Evolutionary conservation across 164 flowering plant genomes (phyloP), one percentile per base, ranked within the genome.

Genomic region (Dillenia turbinata): DNA sequence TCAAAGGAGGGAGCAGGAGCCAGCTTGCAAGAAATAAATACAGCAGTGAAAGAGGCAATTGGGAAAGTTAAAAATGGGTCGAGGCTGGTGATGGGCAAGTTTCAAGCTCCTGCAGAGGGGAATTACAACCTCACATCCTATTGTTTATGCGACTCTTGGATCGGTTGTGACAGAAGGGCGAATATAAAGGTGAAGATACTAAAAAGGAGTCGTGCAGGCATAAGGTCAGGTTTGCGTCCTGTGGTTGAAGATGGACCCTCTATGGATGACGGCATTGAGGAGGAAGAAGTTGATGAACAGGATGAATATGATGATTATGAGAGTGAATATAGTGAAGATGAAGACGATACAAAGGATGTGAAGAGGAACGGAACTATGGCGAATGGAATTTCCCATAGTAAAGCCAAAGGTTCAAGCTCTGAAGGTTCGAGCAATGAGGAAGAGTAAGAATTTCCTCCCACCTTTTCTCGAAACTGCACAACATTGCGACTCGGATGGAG

Each of bases 291-390:
- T 56, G 73, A 63, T 14, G 83, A 83, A 26, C 88, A 84, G 47
- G 86, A 77, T 12, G 81, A 3, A 60, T 24, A 82, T 57, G 84
- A 83, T 46, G 86, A 81, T 70, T 81, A 85, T 49, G 85, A 83
- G 76, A 87, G 92, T 52, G 92, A 87, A 72, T 87, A 87, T 67
- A 87, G 92, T 58, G 89, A 87, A 58, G 92, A 87, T 47, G 89
- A 81, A 47, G 86, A 75, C 0, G 83, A 79, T 47, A 71, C 57
- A 15, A 59, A 75, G 24, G 74, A 64, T 48, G 47, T 71, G 3
- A 73, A 72, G 48, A 78, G 71, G 65, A 78, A 77, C n/a, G 77
- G 70, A 14, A 22, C 66, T 40, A 69, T 57, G 46, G 73, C 70
- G 52, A 79, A 82, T 48, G 82, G 83, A 44, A 53, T 47, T 2